A percentile compares a stretch with the other conserved stretches of the same genome.
phyloP scores from a whole-genome alignment of 2,329 filamentous ascomycete species.

The Xenoacremonium recifei region DNA sequence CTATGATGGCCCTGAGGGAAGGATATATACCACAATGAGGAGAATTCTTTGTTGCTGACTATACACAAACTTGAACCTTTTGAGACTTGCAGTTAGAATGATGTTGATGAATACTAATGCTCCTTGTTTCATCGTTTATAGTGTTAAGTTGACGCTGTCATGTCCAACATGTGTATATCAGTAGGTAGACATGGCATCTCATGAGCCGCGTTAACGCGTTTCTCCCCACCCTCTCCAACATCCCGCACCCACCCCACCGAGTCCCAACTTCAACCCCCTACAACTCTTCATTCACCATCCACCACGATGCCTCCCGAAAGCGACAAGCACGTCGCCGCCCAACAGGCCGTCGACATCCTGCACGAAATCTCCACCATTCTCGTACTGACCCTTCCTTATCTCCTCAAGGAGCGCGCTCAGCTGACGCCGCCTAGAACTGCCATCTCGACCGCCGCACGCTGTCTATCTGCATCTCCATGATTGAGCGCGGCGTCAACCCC shows the following conservation, averaged over 20 bases:
- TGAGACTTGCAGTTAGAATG: too few species aligned
- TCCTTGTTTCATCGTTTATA: too few species aligned
- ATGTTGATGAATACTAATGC: too few species aligned
- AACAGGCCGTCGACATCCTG: slow-evolving; percentile 79
- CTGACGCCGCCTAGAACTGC: slow-evolving; percentile 67
- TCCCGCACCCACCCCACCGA: slow-evolving; percentile 4
- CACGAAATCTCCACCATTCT: slow-evolving; percentile 87
- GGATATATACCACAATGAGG: too few species aligned
- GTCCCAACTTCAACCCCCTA: slow-evolving; percentile 3
- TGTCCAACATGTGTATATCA: too few species aligned
- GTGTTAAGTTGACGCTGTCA: too few species aligned
- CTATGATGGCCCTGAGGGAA: too few species aligned
- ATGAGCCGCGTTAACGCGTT: too few species aligned
- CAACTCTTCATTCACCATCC: slow-evolving; percentile 2
- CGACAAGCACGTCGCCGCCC: slow-evolving; percentile 72
- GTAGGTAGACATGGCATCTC: too few species aligned
- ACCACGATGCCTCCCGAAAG: slow-evolving; percentile 45
- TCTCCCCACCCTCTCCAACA: slow-evolving; percentile 1
- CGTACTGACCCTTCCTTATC: too few species aligned
- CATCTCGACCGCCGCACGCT: slow-evolving; percentile 87
- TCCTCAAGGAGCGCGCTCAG: not conserved
- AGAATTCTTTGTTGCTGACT: too few species aligned
- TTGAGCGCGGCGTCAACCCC: slow-evolving; percentile 95
- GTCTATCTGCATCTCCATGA: slow-evolving; percentile 92
- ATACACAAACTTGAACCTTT: too few species aligned